Evolutionary conservation across 2,329 filamentous ascomycete genomes (phyloP), one percentile per base, ranked within the genome.

Genomic region (Epichloe festucae): DNA sequence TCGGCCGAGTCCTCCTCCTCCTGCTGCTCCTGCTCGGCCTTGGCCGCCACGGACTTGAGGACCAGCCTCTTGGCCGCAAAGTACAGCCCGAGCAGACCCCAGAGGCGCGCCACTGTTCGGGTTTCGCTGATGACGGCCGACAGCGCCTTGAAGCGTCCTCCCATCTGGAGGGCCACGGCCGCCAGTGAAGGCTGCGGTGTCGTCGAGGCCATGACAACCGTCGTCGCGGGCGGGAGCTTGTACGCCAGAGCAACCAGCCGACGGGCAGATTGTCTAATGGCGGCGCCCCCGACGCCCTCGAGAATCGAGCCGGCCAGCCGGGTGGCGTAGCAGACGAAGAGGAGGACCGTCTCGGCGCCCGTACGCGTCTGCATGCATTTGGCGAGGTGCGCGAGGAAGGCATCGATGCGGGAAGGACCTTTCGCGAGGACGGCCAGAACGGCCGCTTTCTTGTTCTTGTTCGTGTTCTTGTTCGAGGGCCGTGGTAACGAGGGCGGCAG

Each of bases 81-180:
- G 67, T 87, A 86, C 65, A 95, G 73, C 48, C 82, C 82, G 62
- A 95, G 60, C 60, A 90, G 64, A 0, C 81, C 84, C 84, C 87
- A 95, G 34, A 96, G 74, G 0, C 89, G 78, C 55, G 79, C 70
- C 63, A 90, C 87, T 53, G 82, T 84, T 54, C 87, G 75, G 55
- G 82, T 79, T 62, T 93, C 87, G 58, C 75, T 76, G 46, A 93
- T 73, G 50, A 91, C 71, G 36, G 68, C 74, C 17, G 82, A 79
- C 14, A 95, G 73, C 14, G 70, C 75, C 67, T 72, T 76, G 62
- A 88, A 70, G 60, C 77, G 68, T 45, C 62, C 65, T 15, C 78
- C 73, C 39, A 80, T 67, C 43, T 70, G 65, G 8, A 79, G 73
- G 2, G 75, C 72, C 15, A 67, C 53, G 10, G 73, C 67, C 10